Percentiles rank a stretch among this genome's conserved stretches.
Evolutionary conservation across 805 yeast genomes (phyloP).

Genomic region (Wickerhamiella dianesei): DNA sequence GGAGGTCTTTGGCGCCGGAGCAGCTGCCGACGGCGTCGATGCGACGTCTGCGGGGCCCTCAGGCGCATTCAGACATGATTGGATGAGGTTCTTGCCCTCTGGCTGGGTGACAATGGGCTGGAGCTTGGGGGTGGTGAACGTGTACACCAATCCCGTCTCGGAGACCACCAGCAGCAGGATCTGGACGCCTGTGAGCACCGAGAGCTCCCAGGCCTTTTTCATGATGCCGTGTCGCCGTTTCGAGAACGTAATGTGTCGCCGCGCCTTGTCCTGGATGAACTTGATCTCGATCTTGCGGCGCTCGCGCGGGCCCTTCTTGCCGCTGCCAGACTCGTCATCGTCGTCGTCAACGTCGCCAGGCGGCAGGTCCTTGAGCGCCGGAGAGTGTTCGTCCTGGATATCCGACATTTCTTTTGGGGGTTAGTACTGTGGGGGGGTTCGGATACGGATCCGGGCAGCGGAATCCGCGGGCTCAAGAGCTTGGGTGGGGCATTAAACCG

Average conservation of each 20-base stretch:
- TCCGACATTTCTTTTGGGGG: neutral
- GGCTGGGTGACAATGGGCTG: conserved; percentile 96
- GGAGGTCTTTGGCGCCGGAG: conserved; percentile 4
- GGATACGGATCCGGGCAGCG: neutral
- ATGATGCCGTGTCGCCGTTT: conserved; percentile 97
- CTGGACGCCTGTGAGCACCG: conserved; percentile 95
- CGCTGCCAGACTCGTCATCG: conserved; percentile 34
- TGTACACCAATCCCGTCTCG: conserved; percentile 96
- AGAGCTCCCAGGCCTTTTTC: conserved; percentile 98
- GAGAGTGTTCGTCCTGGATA: neutral
- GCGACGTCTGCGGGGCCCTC: conserved; percentile 40
- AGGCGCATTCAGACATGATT: conserved; percentile 96
- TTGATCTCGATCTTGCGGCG: conserved; percentile 90
- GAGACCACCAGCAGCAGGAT: conserved; percentile 87
- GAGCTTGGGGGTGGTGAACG: conserved; percentile 96
- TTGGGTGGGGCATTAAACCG: no score
- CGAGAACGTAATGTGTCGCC: conserved; percentile 95
- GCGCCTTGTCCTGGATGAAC: conserved; percentile 92
- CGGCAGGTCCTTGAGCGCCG: conserved; percentile 8
- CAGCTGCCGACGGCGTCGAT: conserved; percentile 2
- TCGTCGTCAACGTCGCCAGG: conserved; percentile 31
- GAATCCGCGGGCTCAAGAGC: no score
- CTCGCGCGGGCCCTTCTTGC: conserved; percentile 30
- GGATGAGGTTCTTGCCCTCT: conserved; percentile 93
- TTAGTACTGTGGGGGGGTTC: neutral